phyloP scores from a whole-genome alignment of 495 filamentous ascomycete species.

The Penicillium soppii region DNA sequence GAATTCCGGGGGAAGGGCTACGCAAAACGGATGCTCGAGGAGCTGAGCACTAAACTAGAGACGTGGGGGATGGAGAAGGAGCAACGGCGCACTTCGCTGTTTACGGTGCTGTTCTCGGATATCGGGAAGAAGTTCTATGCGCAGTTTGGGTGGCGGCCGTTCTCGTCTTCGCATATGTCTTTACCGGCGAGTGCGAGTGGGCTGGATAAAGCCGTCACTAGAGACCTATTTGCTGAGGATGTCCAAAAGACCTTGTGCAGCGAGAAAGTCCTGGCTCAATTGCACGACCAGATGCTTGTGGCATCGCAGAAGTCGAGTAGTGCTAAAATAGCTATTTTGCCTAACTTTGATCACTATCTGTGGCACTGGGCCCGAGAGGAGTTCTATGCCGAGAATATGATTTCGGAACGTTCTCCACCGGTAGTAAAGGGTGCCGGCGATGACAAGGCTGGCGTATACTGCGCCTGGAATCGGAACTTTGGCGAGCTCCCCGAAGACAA shows the following conservation, averaged over 20 bases:
- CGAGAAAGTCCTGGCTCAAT: conserved; percentile 28
- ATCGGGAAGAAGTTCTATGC: conserved; percentile 95
- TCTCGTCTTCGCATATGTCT: conserved; percentile 66
- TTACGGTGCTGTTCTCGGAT: conserved; percentile 85
- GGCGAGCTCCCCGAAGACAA: conserved; percentile 56
- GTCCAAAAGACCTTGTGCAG: conserved; percentile 38
- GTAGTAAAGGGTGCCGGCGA: conserved; percentile 68
- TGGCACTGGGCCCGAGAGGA: conserved; percentile 92
- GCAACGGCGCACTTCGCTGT: conserved; percentile 41
- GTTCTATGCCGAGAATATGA: conserved; percentile 63
- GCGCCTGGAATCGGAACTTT: conserved; percentile 78
- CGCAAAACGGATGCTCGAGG: conserved; percentile 67
- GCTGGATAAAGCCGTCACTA: conserved; percentile 15
- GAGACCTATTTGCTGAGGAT: conserved; percentile 26
- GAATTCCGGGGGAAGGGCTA: conserved; percentile 75
- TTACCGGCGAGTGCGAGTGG: conserved; percentile 48
- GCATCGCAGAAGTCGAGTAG: conserved; percentile 32
- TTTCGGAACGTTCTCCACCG: conserved; percentile 40
- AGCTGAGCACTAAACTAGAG: conserved; percentile 51
- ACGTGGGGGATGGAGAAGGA: conserved; percentile 50
- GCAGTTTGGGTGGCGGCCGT: conserved; percentile 75
- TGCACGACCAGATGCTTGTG: conserved; percentile 31
- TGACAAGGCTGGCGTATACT: conserved; percentile 61
- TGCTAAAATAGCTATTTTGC: conserved; percentile 63
- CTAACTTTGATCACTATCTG: conserved; percentile 67